Evolutionary conservation across 139 green algal species (phyloP), one percentile per base, ranked within the genome.

Genomic region (Coelastrella sp.): DNA sequence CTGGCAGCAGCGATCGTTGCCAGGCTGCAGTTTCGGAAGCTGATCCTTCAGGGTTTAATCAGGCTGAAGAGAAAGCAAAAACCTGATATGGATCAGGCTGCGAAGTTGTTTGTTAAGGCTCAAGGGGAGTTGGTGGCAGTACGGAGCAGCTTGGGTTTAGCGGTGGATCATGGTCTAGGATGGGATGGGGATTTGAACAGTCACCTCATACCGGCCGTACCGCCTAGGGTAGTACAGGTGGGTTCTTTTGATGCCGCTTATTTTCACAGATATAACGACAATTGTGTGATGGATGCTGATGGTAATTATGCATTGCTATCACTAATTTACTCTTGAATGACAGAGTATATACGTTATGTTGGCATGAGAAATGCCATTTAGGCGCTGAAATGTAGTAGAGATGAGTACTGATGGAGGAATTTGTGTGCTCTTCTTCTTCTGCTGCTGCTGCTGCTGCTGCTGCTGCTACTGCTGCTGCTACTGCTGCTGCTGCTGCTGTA

Each of bases 161-260:
- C 21, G 0, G 4, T 11, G 34, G 50, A 68, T 48, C 37, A 40
- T 0, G 30, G 34, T 21, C 81, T 82, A 2, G 91, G 89, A 0
- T 97, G 94, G 86, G 73, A 89, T 17, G 40, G 87, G 2, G 79
- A 89, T 3, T 80, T 95, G 13, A 96, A 97, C 84, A 75, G 85
- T 2, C 83, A 91, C 81, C 84, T 94, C 38, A 86, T 96, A 64
- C 91, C 88, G 7, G 91, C 92, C 2, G 86, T 89, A 17, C 94
- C 94, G 0, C 92, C 92, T 17, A 86, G 93, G 0, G 64, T 76
- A 5, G 81, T 94, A 13, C 81, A 90, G 87, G 91, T 94, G 21
- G 21, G 53, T 21, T 69, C 21, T 45, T 69, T 53, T 34, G 0
- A 37, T 43, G 11, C 13, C 9, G n/a, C n/a, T n/a, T n/a, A n/a